Evolutionary conservation across 352 stramenopile species (phyloP).

Genomic region (Phytopythium oedochilum): DNA sequence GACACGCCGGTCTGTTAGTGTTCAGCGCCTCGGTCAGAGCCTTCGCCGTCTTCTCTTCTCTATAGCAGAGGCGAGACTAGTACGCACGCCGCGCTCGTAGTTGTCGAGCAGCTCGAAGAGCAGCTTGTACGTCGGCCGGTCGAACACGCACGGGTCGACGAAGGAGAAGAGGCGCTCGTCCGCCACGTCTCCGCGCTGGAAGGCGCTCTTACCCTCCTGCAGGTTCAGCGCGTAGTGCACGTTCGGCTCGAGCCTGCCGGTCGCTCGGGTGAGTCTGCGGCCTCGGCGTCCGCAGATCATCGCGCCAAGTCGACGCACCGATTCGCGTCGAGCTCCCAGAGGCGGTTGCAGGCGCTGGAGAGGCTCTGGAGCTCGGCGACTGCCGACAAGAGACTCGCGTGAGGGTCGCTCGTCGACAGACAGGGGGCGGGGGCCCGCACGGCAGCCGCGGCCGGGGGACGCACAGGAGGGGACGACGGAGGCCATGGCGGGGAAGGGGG

Average conservation of each 20-base stretch:
- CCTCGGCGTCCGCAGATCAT: too few relatives aligned
- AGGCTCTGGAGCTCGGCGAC: slow-evolving; percentile 50
- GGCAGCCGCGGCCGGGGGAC: too few relatives aligned
- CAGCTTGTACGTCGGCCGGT: slow-evolving; percentile 88
- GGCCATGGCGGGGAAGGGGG: too few relatives aligned
- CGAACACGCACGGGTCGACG: slow-evolving; percentile 83
- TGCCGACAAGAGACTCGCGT: too few relatives aligned
- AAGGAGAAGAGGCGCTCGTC: slow-evolving; percentile 89
- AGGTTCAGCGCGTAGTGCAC: slow-evolving; percentile 93
- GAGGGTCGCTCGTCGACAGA: too few relatives aligned
- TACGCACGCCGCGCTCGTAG: slow-evolving; percentile 70
- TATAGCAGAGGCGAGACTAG: too few relatives aligned
- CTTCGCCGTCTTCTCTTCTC: too few relatives aligned
- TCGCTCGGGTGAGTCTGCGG: too few relatives aligned
- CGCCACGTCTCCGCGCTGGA: slow-evolving; percentile 84
- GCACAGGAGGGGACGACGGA: slow-evolving; percentile 25
- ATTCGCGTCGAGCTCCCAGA: slow-evolving; percentile 93
- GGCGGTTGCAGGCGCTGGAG: slow-evolving; percentile 74
- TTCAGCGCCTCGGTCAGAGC: slow-evolving; percentile 3
- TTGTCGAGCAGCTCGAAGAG: slow-evolving; percentile 91
- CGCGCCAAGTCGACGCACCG: too few relatives aligned
- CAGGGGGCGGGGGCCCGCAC: too few relatives aligned
- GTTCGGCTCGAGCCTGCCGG: slow-evolving; percentile 71
- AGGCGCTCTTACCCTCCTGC: slow-evolving; percentile 90
- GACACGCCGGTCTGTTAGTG: slow-evolving; percentile 65